Evolutionary conservation across 768 basidiomycete species (phyloP).

Genomic region (Naganishia friedmannii): DNA sequence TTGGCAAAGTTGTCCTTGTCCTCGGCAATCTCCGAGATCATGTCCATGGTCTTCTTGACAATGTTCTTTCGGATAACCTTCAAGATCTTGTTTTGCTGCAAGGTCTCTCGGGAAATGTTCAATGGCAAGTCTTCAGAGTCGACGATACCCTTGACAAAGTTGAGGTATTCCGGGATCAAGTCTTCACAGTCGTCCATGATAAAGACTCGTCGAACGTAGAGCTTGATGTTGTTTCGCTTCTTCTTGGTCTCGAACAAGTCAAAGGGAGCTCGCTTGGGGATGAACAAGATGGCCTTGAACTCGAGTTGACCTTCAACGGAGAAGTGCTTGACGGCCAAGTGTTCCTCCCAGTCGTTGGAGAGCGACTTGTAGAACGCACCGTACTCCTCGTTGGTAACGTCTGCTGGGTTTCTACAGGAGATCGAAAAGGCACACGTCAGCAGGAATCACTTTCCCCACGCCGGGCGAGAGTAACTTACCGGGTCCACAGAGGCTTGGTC

Average conservation of each 20-base stretch:
- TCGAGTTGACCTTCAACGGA: constrained; percentile 99
- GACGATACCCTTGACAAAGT: constrained; percentile 99
- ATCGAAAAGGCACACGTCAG: constrained; percentile 43
- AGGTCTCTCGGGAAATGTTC: constrained; percentile 99
- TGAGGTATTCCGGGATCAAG: constrained; percentile 97
- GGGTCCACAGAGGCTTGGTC: constrained; percentile 99
- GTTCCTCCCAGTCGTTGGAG: constrained; percentile 99
- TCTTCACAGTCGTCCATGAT: constrained; percentile 99
- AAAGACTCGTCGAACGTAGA: constrained; percentile 99
- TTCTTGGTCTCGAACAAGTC: constrained; percentile 99
- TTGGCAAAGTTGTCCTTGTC: constrained; percentile 82
- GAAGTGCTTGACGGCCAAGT: constrained; percentile 99
- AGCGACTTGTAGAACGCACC: constrained; percentile 97
- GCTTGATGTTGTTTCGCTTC: constrained; percentile 99
- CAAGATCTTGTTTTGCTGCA: constrained; percentile 99
- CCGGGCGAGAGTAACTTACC: constrained; percentile 32
- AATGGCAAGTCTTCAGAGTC: constrained; percentile 99
- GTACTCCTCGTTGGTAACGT: constrained; percentile 92
- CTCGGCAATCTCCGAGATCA: constrained; percentile 93
- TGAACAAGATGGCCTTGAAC: constrained; percentile 98
- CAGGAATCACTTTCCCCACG: background rate
- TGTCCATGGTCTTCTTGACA: constrained; percentile 94
- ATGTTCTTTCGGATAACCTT: constrained; percentile 89
- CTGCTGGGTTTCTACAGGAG: constrained; percentile 70
- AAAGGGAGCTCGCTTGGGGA: constrained; percentile 97